Evolutionary conservation across 257 asterid genomes (phyloP).

Genomic region (Prunella vulgaris): DNA sequence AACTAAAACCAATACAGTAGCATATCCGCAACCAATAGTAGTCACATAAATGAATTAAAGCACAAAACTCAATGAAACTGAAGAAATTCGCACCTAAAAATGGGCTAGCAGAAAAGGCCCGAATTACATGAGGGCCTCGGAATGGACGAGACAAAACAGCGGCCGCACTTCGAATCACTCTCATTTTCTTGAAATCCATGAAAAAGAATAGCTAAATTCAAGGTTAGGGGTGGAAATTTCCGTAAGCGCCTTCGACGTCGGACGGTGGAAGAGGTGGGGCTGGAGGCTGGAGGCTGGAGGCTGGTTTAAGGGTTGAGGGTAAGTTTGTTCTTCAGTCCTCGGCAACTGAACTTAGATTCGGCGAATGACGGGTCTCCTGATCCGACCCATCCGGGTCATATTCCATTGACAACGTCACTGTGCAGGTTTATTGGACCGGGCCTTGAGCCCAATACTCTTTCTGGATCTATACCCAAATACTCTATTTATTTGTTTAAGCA

Average conservation of each 20-base stretch:
- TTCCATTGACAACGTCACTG: background rate
- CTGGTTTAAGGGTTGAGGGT: conserved; percentile 18
- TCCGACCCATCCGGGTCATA: conserved; percentile 23
- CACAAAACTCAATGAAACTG: background rate
- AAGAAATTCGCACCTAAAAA: conserved; percentile 26
- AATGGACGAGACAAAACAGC: conserved; percentile 35
- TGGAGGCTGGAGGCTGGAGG: background rate
- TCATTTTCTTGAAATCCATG: conserved; percentile 33
- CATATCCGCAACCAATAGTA: background rate
- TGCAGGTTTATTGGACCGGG: background rate
- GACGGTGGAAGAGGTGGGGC: background rate
- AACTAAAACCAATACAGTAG: background rate
- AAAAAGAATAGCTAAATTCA: background rate
- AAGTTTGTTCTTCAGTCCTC: background rate
- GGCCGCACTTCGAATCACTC: conserved; percentile 32
- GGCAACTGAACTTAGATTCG: background rate
- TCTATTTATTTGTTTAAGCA: too few species aligned
- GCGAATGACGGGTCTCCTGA: background rate
- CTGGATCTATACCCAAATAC: background rate
- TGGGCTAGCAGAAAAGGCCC: conserved; percentile 41
- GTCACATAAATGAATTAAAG: background rate
- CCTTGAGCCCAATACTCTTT: background rate
- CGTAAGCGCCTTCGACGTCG: background rate
- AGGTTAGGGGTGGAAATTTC: background rate
- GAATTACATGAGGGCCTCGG: conserved; percentile 21